Evolutionary conservation across 352 stramenopile genomes (phyloP), one percentile per base, ranked within the genome.

Genomic region (Sclerospora graminicola): DNA sequence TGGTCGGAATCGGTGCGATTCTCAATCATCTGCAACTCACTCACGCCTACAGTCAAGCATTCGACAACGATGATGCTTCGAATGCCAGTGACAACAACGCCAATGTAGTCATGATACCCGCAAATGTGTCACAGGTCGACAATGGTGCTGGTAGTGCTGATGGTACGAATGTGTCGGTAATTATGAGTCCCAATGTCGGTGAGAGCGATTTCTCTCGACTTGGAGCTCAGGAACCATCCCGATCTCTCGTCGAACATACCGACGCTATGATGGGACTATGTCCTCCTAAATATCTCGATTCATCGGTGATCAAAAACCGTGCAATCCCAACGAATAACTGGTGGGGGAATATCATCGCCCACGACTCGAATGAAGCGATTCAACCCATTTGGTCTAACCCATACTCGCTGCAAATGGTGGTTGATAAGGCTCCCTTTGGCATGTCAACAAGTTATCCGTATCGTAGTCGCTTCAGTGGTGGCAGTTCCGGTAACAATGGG

Each of bases 321-420:
- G 60, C 73, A 21, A 79, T 86, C 31, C 73, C 69, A 15, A 86
- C 74, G 19, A 86, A 83, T 49, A 71, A 76, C 36, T 86, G 74
- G 70, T 82, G 69, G 69, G 69, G 68, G 24, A 84, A 84, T 53
- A 65, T 82, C 41, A 86, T 86, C 41, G 68, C 59, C 7, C 41
- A 72, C 33, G 54, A 69, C 33, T 57, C 39, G 6, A 59, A 59
- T 43, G 34, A 39, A 8, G 26, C 37, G 28, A 60, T 69, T 13
- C 64, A 83, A 37, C 59, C 70, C 14, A 58, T 75, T 41, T 83
- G 74, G 69, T 60, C 63, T 30, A 83, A 83, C 34, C 73, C 73
- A 28, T 81, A 79, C 45, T 60, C 66, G 8, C 37, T 78, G 16
- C 63, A 69, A 23, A 51, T 68, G 44, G 54, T 65, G 11, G 44